Conservation (phyloP, 192 early-diverging fungal genomes). For the Podila epigama region DNA sequence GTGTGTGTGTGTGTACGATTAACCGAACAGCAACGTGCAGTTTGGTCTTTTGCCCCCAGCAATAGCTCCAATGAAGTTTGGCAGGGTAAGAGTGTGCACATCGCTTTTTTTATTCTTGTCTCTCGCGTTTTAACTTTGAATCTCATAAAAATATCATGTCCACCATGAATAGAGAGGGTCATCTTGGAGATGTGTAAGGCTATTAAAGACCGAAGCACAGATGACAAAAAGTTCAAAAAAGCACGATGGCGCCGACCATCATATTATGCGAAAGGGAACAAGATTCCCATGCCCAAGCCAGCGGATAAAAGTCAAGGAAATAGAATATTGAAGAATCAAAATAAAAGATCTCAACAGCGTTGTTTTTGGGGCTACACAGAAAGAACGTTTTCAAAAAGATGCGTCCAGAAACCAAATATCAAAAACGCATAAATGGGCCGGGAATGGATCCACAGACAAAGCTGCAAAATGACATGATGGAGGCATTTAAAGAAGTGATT, state of each 20-base stretch:
- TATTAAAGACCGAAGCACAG: neutral
- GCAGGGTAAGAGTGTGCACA: constrained; percentile 5
- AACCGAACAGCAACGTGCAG: constrained; percentile 20
- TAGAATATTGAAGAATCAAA: too few relatives aligned
- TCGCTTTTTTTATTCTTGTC: neutral
- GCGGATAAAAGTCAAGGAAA: neutral
- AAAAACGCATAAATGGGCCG: too few relatives aligned
- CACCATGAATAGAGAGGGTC: constrained; percentile 4
- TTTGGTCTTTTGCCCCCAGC: constrained; percentile 12
- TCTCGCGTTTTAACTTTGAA: neutral
- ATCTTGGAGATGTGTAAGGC: neutral
- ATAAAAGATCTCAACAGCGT: too few relatives aligned
- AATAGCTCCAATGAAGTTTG: constrained; percentile 8
- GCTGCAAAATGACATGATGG: too few relatives aligned
- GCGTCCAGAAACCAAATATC: too few relatives aligned
- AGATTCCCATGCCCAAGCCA: neutral
- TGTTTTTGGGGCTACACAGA: too few relatives aligned
- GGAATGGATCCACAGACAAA: too few relatives aligned
- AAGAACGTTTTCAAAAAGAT: too few relatives aligned
- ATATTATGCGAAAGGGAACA: constrained; percentile 26
- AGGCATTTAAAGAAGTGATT: too few relatives aligned
- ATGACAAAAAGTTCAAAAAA: constrained; percentile 1
- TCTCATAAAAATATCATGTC: too few relatives aligned
- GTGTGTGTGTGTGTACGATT: constrained; percentile 14
- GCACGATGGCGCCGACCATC: constrained; percentile 13